Evolutionary conservation across 2,329 filamentous ascomycete species (phyloP).

Genomic region (Chalaropsis thielavioides): DNA sequence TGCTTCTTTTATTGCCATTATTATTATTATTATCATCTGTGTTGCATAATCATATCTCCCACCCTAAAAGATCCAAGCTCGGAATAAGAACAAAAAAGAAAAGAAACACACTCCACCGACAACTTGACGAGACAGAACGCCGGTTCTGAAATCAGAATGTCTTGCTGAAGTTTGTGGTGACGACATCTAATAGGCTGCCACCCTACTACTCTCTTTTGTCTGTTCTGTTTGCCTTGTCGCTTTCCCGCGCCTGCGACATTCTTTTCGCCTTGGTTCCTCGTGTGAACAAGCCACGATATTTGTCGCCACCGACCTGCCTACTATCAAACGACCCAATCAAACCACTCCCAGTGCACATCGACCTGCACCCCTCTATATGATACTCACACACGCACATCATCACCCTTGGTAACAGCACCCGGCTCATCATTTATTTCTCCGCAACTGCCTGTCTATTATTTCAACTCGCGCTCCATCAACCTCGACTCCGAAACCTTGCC

Average conservation of each 20-base stretch:
- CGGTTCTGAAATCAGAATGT: neutral
- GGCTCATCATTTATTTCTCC: neutral
- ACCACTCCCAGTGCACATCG: neutral
- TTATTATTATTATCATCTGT: too few species aligned
- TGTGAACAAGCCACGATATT: slow-evolving; percentile 4
- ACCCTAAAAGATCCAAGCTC: neutral
- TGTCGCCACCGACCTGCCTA: slow-evolving; percentile 28
- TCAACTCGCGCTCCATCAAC: too few species aligned
- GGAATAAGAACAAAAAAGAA: neutral
- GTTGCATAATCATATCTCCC: neutral
- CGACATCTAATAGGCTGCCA: neutral
- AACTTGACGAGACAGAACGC: neutral
- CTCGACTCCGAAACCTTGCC: neutral
- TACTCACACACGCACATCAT: neutral
- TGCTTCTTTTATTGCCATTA: neutral
- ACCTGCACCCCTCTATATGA: neutral
- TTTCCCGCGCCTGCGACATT: neutral
- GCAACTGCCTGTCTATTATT: neutral
- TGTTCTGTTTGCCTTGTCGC: neutral
- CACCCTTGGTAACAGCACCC: neutral
- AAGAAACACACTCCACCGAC: neutral
- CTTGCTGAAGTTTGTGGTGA: neutral
- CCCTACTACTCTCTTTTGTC: too few species aligned
- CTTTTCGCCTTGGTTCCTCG: neutral
- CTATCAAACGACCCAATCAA: neutral